Base-by-base conservation (phyloP, 75 land plant genomes). In the Adiantum capillusveneris region DNA sequence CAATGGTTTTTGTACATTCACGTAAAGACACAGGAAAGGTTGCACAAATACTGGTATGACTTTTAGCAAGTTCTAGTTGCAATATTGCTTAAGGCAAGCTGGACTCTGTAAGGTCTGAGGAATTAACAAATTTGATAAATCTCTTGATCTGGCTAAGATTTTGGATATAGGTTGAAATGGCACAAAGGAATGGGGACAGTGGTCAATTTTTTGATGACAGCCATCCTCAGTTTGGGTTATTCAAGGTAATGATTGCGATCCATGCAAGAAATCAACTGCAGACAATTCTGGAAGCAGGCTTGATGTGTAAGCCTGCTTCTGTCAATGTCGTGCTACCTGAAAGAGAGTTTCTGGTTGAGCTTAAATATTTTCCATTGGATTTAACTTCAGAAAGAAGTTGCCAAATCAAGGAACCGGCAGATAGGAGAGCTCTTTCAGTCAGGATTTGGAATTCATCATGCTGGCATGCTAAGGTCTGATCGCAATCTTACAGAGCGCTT, bases 1-100 rank as follows among this genome's bases (percentile, higher is more conserved):
- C 83, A 26, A 95, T 95, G 99, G 88, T 95, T 22, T 95, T 95
- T 75, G 99, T 95, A 31, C 88, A 95, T 75, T 84, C 99, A 25
- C 81, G 99, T 24, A 95, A 95, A 57, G 99, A 95, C 66, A 95
- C 99, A 0, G 91, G 83, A 42, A 95, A 86, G 63, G 87, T 97
- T 56, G 99, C 99, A 28, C 76, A 80, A 44, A 82, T 70, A 26
- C 53, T 94, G 81, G 96, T 93, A 53, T 53, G 55, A 12, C 30
- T 11, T 44, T n/a, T n/a, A n/a, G n/a, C n/a, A n/a, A n/a, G n/a
- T n/a, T n/a, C n/a, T n/a, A n/a, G n/a, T n/a, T n/a, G n/a, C n/a
- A n/a, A n/a, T n/a, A n/a, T n/a, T n/a, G n/a, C n/a, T 39, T 7
- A 39, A 39, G 42, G 42, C 42, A 9, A 39, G 42, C 12, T 39